These are phyloP conservation scores for Retiboletus flavoniger DNA, from an alignment of 1,284 basidiomycete species.

Conservation along the genomic window DNA sequence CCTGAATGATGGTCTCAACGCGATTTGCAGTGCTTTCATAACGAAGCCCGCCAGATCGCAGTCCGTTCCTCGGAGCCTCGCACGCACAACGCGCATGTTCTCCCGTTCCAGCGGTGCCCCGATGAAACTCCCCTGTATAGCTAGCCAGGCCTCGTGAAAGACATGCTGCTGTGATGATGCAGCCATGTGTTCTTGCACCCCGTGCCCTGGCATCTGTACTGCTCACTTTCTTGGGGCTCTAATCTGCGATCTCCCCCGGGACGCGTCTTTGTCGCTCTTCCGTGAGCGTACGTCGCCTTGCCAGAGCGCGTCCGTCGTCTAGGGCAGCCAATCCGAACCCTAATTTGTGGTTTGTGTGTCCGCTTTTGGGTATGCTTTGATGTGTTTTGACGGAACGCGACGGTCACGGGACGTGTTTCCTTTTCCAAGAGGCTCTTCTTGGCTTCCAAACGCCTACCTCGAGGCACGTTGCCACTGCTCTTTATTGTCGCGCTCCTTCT, in stretches of 20 bases:
- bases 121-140: conserved; percentile 1
- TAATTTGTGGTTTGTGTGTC: conserved; percentile 17
- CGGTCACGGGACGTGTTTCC: conserved; percentile 39
- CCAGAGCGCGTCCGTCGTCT: background rate
- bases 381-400: conserved; percentile 33
- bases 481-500: conserved; percentile 28
- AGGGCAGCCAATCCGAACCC: conserved; percentile 16
- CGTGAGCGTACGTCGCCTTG: background rate
- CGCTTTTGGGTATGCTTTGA: conserved; percentile 17
- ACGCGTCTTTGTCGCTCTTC: conserved; percentile 1
- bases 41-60: background rate
- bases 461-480: conserved; percentile 36
- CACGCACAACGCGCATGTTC: conserved; percentile 1
- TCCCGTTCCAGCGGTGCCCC: background rate
- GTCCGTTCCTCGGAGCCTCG: conserved; percentile 4
- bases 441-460: conserved; percentile 27
- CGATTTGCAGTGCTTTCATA: background rate
- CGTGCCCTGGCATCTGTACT: conserved; percentile 11
- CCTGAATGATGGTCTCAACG: conserved; percentile 13
- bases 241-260: background rate
- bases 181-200: conserved; percentile 21
- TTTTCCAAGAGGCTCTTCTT: conserved; percentile 27
- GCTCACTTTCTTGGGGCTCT: background rate
- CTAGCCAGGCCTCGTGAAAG: conserved; percentile 21
- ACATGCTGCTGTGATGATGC: conserved; percentile 14